These are phyloP conservation scores for Neurospora sp. DNA, from an alignment of 495 filamentous ascomycete genomes.

Conservation along the genomic window DNA sequence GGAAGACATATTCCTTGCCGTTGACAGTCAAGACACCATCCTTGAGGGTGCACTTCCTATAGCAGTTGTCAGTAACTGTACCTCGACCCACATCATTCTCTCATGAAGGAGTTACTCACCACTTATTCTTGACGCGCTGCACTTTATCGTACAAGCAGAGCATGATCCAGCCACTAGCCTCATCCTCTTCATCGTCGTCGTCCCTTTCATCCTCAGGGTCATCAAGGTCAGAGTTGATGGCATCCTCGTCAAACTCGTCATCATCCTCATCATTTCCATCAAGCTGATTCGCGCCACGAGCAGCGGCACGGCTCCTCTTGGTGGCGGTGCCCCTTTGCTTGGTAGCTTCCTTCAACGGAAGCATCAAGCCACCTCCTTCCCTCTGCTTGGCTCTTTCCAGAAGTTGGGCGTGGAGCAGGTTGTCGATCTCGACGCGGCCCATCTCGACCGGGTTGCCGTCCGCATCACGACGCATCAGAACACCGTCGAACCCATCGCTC, in stretches of 20 bases:
- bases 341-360: constrained; percentile 47
- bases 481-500: constrained; percentile 38
- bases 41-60: constrained; percentile 89
- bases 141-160: constrained; percentile 99
- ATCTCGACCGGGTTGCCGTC: constrained; percentile 31
- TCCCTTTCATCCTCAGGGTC: constrained; percentile 79
- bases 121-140: constrained; percentile 99
- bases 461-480: constrained; percentile 35
- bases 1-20: constrained; percentile 93
- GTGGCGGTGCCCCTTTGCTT: constrained; percentile 12
- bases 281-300: constrained; percentile 34
- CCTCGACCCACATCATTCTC: not conserved
- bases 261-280: constrained; percentile 59
- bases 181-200: constrained; percentile 73
- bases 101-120: constrained; percentile 38
- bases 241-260: constrained; percentile 72
- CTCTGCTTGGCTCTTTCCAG: constrained; percentile 56
- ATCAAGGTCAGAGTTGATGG: constrained; percentile 97
- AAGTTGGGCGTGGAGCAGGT: constrained; percentile 53
- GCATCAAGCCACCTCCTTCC: constrained; percentile 75
- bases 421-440: constrained; percentile 48
- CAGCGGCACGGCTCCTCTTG: constrained; percentile 5
- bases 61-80: not conserved
- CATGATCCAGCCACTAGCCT: constrained; percentile 72
- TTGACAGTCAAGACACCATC: constrained; percentile 89